A percentile compares a stretch with the other conserved stretches of the same genome.
Conservation (phyloP, 768 basidiomycete species). For the Boletus vinaceobasis region DNA sequence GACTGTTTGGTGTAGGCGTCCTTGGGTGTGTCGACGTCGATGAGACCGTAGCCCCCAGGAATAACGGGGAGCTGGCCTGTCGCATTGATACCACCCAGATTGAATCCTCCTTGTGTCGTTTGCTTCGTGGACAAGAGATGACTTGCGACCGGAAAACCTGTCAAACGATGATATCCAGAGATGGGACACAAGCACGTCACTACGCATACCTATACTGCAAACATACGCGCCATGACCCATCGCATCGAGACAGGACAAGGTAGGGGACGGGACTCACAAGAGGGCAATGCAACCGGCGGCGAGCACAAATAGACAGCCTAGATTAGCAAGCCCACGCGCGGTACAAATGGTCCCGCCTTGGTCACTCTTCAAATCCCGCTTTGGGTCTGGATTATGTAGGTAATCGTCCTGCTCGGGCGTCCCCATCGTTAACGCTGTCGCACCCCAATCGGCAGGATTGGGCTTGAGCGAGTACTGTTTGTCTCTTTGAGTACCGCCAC, state of each 20-base stretch:
- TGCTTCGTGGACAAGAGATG: slow-evolving; percentile 41
- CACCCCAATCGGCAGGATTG: slow-evolving; percentile 50
- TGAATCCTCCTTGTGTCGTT: slow-evolving; percentile 55
- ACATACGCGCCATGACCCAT: background rate
- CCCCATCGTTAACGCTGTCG: slow-evolving; percentile 40
- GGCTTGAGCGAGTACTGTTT: slow-evolving; percentile 38
- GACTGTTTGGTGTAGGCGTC: slow-evolving; percentile 39
- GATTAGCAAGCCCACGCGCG: slow-evolving; percentile 58
- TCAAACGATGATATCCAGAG: background rate
- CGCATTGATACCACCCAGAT: slow-evolving; percentile 71
- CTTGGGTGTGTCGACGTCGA: slow-evolving; percentile 54
- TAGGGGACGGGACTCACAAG: slow-evolving; percentile 45
- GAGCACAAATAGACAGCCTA: slow-evolving; percentile 64
- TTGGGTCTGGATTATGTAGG: slow-evolving; percentile 62
- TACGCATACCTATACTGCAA: slow-evolving; percentile 15
- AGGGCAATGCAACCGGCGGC: slow-evolving; percentile 43
- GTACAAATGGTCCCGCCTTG: slow-evolving; percentile 59
- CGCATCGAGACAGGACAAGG: background rate
- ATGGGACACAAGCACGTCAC: background rate
- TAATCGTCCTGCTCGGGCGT: slow-evolving; percentile 58
- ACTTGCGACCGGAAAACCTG: slow-evolving; percentile 49
- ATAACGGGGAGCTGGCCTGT: slow-evolving; percentile 60
- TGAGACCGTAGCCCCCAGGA: slow-evolving; percentile 43
- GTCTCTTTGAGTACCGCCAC: background rate
- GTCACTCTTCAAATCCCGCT: slow-evolving; percentile 51